Conservation (phyloP, 225 moss, liverwort and hornwort genomes). For the Sphagnum contortum region DNA sequence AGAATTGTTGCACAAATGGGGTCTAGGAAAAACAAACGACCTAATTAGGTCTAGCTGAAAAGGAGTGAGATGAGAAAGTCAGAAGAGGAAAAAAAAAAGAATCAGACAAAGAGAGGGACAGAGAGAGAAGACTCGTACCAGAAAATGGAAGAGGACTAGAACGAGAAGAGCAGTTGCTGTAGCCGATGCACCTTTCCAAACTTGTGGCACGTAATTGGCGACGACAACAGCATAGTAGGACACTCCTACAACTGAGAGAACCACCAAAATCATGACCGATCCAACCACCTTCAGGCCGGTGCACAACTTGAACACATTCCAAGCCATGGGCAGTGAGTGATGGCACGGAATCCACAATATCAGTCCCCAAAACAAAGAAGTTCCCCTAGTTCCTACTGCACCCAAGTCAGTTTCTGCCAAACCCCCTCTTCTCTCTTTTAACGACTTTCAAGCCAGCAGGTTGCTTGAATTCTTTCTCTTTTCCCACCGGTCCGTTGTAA, state of each 20-base stretch:
- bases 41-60: too few species aligned
- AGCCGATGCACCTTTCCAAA: slow-evolving; percentile 52
- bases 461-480: slow-evolving; percentile 9
- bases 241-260: slow-evolving; percentile 79
- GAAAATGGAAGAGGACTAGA: slow-evolving; percentile 60
- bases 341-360: background rate
- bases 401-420: slow-evolving; percentile 10
- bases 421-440: slow-evolving; percentile 14
- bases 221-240: slow-evolving; percentile 97
- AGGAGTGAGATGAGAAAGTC: too few species aligned
- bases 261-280: slow-evolving; percentile 92
- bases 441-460: slow-evolving; percentile 50
- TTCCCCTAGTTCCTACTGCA: slow-evolving; percentile 22
- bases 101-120: background rate
- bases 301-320: slow-evolving; percentile 97
- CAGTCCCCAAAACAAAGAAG: slow-evolving; percentile 10
- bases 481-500: too few species aligned
- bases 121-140: slow-evolving; percentile 21
- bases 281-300: slow-evolving; percentile 90
- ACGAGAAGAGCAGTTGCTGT: slow-evolving; percentile 59
- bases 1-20: too few species aligned
- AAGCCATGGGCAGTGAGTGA: slow-evolving; percentile 69
- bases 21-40: too few species aligned
- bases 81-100: too few species aligned
- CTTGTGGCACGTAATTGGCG: slow-evolving; percentile 76